Conservation (phyloP, 805 yeast species). For the Wickerhamomyces rabaulensis region DNA sequence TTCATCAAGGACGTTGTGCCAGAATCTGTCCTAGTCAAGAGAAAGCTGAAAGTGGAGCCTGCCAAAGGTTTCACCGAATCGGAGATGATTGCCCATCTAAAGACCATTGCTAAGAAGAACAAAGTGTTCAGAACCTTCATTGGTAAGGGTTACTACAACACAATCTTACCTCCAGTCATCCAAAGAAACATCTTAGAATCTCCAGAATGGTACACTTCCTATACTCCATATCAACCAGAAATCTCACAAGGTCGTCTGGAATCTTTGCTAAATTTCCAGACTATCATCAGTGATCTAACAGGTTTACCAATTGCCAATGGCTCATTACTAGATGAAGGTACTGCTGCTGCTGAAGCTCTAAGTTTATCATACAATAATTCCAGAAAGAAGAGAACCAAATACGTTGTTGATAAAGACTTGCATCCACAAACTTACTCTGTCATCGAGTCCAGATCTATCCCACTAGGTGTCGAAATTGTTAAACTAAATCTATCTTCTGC, state of each 20-base stretch:
- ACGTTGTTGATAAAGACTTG: slow-evolving; percentile 67
- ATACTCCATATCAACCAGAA: slow-evolving; percentile 98
- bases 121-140: slow-evolving; percentile 69
- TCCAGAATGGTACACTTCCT: slow-evolving; percentile 98
- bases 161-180: slow-evolving; percentile 84
- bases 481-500: slow-evolving; percentile 49
- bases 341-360: slow-evolving; percentile 98
- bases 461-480: slow-evolving; percentile 61
- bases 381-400: slow-evolving; percentile 63
- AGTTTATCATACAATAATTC: slow-evolving; percentile 64
- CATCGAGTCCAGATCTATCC: slow-evolving; percentile 69
- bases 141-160: slow-evolving; percentile 94
- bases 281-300: slow-evolving; percentile 84
- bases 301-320: slow-evolving; percentile 96
- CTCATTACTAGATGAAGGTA: slow-evolving; percentile 90
- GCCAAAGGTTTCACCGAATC: slow-evolving; percentile 72
- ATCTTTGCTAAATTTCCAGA: slow-evolving; percentile 85
- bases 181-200: slow-evolving; percentile 88
- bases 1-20: slow-evolving; percentile 78
- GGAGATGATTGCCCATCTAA: slow-evolving; percentile 67
- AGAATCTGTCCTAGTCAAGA: slow-evolving; percentile 59
- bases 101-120: slow-evolving; percentile 70
- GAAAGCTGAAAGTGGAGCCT: slow-evolving; percentile 67
- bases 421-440: slow-evolving; percentile 88
- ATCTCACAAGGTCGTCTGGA: slow-evolving; percentile 95